Conservation (phyloP, 2,329 filamentous ascomycete species). For the Trichoderma atroviride region DNA sequence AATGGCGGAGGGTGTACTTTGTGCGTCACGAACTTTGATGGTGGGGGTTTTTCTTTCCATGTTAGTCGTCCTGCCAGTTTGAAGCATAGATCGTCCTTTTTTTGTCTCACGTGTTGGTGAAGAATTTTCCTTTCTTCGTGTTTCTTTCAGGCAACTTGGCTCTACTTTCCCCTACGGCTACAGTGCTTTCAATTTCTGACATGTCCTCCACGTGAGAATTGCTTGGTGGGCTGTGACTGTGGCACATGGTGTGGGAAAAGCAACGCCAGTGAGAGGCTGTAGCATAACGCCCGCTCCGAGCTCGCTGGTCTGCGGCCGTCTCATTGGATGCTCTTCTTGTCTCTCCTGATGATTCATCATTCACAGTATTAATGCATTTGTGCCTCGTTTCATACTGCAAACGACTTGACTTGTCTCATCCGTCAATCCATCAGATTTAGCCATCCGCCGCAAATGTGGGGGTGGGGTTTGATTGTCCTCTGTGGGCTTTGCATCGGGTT, state of each 20-base stretch:
- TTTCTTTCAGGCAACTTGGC: neutral
- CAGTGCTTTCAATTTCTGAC: neutral
- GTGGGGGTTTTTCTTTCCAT: neutral
- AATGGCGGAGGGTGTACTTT: neutral
- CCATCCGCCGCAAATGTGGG: slow-evolving; percentile 18
- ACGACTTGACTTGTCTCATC: neutral
- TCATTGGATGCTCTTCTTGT: neutral
- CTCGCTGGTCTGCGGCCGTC: neutral
- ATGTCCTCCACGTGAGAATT: slow-evolving; percentile 9
- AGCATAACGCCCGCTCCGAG: neutral
- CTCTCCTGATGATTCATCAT: neutral
- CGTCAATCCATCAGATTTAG: neutral
- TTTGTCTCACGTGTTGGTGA: neutral
- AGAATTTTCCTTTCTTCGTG: neutral
- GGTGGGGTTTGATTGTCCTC: slow-evolving; percentile 16
- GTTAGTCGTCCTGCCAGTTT: neutral
- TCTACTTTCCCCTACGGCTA: neutral
- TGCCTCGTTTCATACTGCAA: neutral
- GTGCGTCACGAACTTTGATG: neutral
- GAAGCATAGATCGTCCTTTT: slow-evolving; percentile 12
- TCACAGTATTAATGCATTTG: neutral
- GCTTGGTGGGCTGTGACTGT: neutral
- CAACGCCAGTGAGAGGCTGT: neutral
- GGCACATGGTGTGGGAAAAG: slow-evolving; percentile 1
- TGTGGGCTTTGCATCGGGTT: neutral